phyloP scores from a whole-genome alignment of 768 basidiomycete genomes.

The Podaxis sp. region DNA sequence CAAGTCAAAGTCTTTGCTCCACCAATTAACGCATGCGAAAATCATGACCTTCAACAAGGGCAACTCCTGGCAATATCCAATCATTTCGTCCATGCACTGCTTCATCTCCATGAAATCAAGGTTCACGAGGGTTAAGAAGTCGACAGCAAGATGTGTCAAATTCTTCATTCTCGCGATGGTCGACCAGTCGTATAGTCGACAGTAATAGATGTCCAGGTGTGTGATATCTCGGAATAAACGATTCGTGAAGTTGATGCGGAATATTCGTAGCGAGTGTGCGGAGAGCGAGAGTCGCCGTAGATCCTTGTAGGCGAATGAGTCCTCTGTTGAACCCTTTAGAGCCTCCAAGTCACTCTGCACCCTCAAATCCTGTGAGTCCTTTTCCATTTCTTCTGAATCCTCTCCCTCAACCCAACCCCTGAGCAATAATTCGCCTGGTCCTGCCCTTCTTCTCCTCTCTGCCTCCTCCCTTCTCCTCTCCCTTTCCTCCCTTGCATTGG shows the following conservation, averaged over 20 bases:
- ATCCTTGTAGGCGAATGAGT: slow-evolving; percentile 2
- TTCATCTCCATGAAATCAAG: background rate
- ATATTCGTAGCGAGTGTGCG: background rate
- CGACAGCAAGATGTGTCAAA: slow-evolving; percentile 1
- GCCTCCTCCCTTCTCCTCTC: background rate
- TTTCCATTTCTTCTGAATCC: background rate
- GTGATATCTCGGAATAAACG: slow-evolving; percentile 7
- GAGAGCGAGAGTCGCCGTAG: slow-evolving; percentile 1
- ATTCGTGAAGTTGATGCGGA: background rate
- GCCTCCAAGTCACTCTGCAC: too few relatives aligned
- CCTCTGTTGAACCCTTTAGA: background rate
- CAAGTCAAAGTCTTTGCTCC: slow-evolving; percentile 1
- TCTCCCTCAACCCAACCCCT: background rate
- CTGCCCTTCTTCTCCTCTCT: background rate
- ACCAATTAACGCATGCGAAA: slow-evolving; percentile 1
- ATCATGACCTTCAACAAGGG: slow-evolving; percentile 1
- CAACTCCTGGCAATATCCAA: background rate
- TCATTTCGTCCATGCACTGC: background rate
- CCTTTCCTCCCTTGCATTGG: background rate
- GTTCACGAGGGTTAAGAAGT: background rate
- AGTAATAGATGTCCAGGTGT: slow-evolving; percentile 8
- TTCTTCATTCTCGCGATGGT: background rate
- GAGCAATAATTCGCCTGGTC: background rate
- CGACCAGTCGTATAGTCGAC: slow-evolving; percentile 1
- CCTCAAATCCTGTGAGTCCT: too few relatives aligned